Evolutionary conservation across 1,284 basidiomycete species (phyloP), one percentile per base, ranked within the genome.

Genomic region (Heterobasidion irregulare): DNA sequence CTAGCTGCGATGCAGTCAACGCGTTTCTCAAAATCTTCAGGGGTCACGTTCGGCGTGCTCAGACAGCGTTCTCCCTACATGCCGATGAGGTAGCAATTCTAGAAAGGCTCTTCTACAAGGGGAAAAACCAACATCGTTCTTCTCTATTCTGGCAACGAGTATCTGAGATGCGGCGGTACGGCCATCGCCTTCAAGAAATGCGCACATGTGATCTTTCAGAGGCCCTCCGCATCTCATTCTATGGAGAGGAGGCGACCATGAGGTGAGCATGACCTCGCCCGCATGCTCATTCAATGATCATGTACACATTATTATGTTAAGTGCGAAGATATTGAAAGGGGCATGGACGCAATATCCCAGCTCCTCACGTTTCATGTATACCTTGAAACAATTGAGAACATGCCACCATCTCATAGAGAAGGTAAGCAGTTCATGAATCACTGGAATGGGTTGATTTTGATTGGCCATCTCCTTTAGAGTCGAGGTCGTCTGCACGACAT

Each of bases 51-150:
- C 80, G 83, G 47, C 75, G 75, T 41, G 70, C 87, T 8, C 75
- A 76, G 50, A 63, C 72, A 33, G 68, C 72, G 16, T 61, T 80
- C 45, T 64, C 69, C 43, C 64, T 69, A 16, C 76, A 80, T 53
- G 65, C 68, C 2, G 76, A 79, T 45, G 89, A 92, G 62, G 64
- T 82, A 13, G 75, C 76, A 52, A 64, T 87, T 26, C 70, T 90
- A 33, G 81, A 85, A 61, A 75, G 85, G 57, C 63, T 91, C 1
- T 86, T 84, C 65, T 92, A 92, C 70, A 89, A 89, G 63, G 81
- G 80, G 57, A 88, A 86, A 64, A 91, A 89, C 62, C 87, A 92
- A 64, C 89, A 92, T 63, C 79, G 84, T 33, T 66, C 74, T 15
- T 78, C 88, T 34, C 68, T 89, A 9, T 89, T 87, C 65, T 90